These are phyloP conservation scores for Fusarium sp. DNA, from an alignment of 2,329 filamentous ascomycete species.

Conservation along the genomic window DNA sequence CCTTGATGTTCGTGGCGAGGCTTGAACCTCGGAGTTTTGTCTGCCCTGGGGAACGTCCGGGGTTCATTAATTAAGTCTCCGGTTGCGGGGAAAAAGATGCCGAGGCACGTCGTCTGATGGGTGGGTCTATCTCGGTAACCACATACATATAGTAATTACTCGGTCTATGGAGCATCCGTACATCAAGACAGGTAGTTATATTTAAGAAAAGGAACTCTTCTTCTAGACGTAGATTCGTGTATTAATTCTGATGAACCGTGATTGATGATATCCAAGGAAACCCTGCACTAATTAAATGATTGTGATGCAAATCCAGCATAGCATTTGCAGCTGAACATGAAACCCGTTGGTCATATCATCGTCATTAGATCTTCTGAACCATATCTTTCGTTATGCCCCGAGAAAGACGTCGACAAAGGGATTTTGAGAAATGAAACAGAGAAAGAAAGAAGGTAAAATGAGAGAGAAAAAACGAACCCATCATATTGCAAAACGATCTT, in stretches of 20 bases:
- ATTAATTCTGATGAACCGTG: not conserved
- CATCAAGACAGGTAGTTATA: not conserved
- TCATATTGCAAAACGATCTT: conserved; percentile 20
- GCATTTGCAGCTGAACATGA: not conserved
- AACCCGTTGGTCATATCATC: not conserved
- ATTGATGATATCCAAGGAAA: not conserved
- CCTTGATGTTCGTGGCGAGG: conserved; percentile 31
- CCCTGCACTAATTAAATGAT: not conserved
- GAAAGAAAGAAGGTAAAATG: not conserved
- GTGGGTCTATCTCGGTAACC: conserved; percentile 42
- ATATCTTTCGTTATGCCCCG: conserved; percentile 3
- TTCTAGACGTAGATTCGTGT: not conserved
- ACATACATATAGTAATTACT: not conserved
- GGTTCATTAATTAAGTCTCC: conserved; percentile 36
- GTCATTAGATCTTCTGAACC: not conserved
- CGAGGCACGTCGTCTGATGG: conserved; percentile 44
- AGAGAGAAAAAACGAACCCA: conserved; percentile 1
- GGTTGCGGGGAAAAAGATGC: conserved; percentile 50
- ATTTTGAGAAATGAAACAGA: not conserved
- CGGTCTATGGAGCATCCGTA: not conserved
- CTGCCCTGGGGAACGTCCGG: conserved; percentile 32
- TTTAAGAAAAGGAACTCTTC: not conserved
- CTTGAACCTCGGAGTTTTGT: conserved; percentile 38
- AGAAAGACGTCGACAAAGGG: not conserved
- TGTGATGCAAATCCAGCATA: not conserved